Base-by-base conservation (phyloP, 805 yeast species). In the Wickerhamiella lipophila region DNA sequence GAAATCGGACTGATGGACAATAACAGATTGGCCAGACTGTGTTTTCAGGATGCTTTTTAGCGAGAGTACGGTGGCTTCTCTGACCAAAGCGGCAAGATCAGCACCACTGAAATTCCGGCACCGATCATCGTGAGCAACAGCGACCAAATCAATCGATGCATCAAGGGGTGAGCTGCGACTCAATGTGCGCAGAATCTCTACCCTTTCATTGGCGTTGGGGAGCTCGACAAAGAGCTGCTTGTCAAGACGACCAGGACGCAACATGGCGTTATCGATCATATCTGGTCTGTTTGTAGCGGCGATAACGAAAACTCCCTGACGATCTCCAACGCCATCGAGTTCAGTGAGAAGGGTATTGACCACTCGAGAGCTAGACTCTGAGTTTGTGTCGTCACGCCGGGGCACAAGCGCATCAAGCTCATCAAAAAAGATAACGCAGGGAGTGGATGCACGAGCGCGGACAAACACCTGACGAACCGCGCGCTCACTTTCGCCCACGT, bases 271-370 rank as follows among this genome's bases (percentile, higher is more conserved):
- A 65, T 89, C 98, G 55, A 89, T 92, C 85, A 89, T 89, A 63
- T 89, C 98, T 0, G 97, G 97, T 62, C 98, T 75, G 59, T 89
- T 89, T 0, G 98, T 89, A 1, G 98, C 98, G 25, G 96, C 97
- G 56, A 89, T 77, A 3, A 89, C 97, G 64, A 83, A 92, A 1
- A 89, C 85, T 1, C 97, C 97, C 52, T 81, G 77, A 57, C 97
- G 72, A 56, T 89, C 96, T 57, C 86, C 88, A 50, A 89, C 72
- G 1, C 98, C 98, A 66, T 92, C 98, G 34, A 92, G 71, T 62
- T 92, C 98, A 0, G 98, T 92, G 56, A 92, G 75, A 30, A 92
- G 68, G 0, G 98, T 92, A 61, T 92, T 92, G 16, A 92, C 98
- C 8, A 92, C 97, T 52, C 98, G 72, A 0, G 95, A 81, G 29